Conservation (phyloP, 352 stramenopile genomes). For the Pythium plurisporium region DNA sequence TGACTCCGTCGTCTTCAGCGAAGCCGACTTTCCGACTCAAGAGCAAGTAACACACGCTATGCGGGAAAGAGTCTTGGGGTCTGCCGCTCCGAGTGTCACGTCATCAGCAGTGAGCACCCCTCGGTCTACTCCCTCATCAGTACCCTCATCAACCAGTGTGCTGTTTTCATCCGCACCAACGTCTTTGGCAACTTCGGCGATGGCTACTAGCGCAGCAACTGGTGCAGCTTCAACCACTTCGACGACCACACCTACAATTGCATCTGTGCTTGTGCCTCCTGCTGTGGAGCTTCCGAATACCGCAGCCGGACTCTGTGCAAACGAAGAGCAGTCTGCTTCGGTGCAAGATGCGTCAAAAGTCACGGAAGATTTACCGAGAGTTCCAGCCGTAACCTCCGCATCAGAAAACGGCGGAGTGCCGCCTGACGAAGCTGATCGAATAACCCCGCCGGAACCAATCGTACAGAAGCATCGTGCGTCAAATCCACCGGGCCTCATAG, state of each 20-base stretch:
- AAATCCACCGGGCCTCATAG: too few species aligned
- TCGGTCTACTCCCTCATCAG: neutral
- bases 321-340: too few species aligned
- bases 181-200: neutral
- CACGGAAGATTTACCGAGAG: too few species aligned
- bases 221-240: neutral
- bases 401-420: too few species aligned
- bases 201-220: neutral
- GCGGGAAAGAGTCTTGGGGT: neutral
- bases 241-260: neutral
- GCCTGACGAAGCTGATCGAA: too few species aligned
- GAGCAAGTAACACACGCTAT: neutral
- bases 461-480: too few species aligned
- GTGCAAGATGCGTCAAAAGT: too few species aligned
- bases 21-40: constrained; percentile 32
- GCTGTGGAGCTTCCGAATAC: too few species aligned
- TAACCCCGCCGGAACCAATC: too few species aligned
- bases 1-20: constrained; percentile 20
- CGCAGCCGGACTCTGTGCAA: too few species aligned
- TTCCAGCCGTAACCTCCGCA: too few species aligned
- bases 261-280: neutral
- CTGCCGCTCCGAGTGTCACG: neutral
- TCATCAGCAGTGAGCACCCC: constrained; percentile 1
- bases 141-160: neutral
- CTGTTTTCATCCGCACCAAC: neutral